Base-by-base conservation (phyloP, 768 basidiomycete genomes). In the Lactarius tabidus region DNA sequence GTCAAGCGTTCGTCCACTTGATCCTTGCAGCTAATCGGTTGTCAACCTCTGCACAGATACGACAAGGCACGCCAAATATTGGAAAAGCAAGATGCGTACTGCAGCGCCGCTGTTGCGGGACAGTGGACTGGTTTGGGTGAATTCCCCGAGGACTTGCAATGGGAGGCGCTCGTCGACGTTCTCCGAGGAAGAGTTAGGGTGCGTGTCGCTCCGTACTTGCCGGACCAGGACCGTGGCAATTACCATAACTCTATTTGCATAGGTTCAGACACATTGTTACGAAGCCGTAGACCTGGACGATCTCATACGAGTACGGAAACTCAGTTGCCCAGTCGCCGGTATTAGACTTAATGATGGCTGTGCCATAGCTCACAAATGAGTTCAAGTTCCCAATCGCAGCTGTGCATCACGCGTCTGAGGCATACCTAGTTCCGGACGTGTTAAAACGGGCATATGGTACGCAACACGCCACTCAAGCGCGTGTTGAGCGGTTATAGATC, bases 321-420 rank as follows among this genome's bases (percentile, higher is more conserved):
- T 14, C 10, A 36, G 48, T 62, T 59, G 57, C 65, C 57, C 57
- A 54, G 26, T 53, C 36, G 20, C 51, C 57, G 26, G 18, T 41
- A 59, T 58, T 17, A 33, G 3, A 35, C 33, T n/a, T 62, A 28
- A 52, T 58, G 51, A 66, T 18, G 20, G 26, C 57, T 53, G 26
- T 62, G 56, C 48, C 38, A 20, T 45, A 94, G 85, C 80, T 97
- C 57, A 86, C 91, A 39, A 91, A 96, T 72, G 95, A 97, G 75
- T 98, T 95, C 79, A 78, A 92, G 70, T 94, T 93, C 72, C 82
- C 85, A 1, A 80, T 95, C 33, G 84, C 89, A 7, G 88, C 91
- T 7, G 86, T 95, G 72, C 92, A 95, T 71, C 89, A 92, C 72
- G 95, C 93, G 9, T 87, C 92, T 61, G 93, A 96, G 74, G 85